Base-by-base conservation (phyloP, 2,329 filamentous ascomycete species). In the Aspergillus costaricaensis region DNA sequence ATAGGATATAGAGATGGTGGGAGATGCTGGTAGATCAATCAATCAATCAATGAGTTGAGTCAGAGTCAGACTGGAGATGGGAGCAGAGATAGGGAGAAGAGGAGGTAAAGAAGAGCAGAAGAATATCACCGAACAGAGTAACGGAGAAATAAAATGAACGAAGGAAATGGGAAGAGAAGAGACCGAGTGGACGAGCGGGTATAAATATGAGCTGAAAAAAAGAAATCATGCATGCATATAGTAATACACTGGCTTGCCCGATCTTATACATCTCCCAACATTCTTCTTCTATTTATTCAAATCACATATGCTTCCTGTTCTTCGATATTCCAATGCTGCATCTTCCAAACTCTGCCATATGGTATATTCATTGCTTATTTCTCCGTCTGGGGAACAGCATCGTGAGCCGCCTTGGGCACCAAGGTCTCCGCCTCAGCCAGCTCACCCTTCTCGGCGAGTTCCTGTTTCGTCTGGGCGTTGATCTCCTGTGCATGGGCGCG, bases 361-460 rank as follows among this genome's bases (percentile, higher is more conserved):
- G 27, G 27, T 30, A 30, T 30, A 30, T 30, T 30, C 27, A 30
- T 30, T 50, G 36, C 54, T 64, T 67, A 66, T 55, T 66, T 71
- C 60, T 65, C 57, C 32, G 32, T 36, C 32, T 14, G 5, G 32
- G 32, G 32, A 49, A 21, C 67, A 25, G 74, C 72, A 66, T 85
- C 82, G 65, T 83, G 79, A 63, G 74, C 77, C 39, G 81, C 79
- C 72, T 82, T 84, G 19, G 83, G 82, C 8, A 85, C 72, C 15
- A 81, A 63, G 9, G 72, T 67, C 7, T 81, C 79, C 43, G 72
- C 76, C 71, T 84, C 82, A 53, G 72, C 14, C 38, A 65, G 55
- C 54, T 72, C 70, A 44, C 61, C 63, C 41, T 63, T 51, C 43
- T 74, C 52, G 39, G 59, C 50, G 21, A 65, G 57, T 1, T 62